Base-by-base conservation (phyloP, 2,329 filamentous ascomycete genomes). In the Plenodomus tracheiphilus region DNA sequence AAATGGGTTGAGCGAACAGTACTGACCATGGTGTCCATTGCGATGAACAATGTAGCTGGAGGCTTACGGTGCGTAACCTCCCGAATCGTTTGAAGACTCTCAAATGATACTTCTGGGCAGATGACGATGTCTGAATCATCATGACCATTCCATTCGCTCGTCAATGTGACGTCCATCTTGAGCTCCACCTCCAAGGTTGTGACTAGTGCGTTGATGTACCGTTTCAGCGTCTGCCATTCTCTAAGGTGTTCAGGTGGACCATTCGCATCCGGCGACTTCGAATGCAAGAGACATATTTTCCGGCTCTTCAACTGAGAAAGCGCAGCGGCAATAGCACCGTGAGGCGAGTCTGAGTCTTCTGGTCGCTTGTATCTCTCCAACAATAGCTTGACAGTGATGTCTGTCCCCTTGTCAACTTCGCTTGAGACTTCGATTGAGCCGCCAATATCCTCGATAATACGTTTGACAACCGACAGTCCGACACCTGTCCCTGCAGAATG, bases 91-190 rank as follows among this genome's bases (percentile, higher is more conserved):
- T 49, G 35, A 2, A 68, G 47, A 32, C 62, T 59, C 11, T 61
- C 60, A 19, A 67, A 61, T 9, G 54, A 59, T 1, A 59, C 54
- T 36, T 67, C 61, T 6, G 63, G 56, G 30, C 61, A 68, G 4
- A 68, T 59, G 9, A 68, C 51, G 9, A 68, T 25, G 22, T 65
- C 58, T 4, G 56, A 28, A 6, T 44, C 53, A 21, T 56, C 48
- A 15, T 53, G 38, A 5, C 41, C 58, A 18, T 47, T 42, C 58
- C 56, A 61, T 11, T 54, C 44, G 17, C 43, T 51, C 8, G 53
- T 54, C 13, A 53, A 35, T 1, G 52, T 25, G 5, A 61, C 53
- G 15, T 52, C 39, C 51, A 62, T 51, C 10, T 54, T 49, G n/a
- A 64, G 47, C n/a, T 49, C 51, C 5, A 47, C 25, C 4, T 34